Percentiles rank a stretch among this genome's conserved stretches.
Conservation (phyloP, 768 basidiomycete species). For the Favolaschia claudopus region DNA sequence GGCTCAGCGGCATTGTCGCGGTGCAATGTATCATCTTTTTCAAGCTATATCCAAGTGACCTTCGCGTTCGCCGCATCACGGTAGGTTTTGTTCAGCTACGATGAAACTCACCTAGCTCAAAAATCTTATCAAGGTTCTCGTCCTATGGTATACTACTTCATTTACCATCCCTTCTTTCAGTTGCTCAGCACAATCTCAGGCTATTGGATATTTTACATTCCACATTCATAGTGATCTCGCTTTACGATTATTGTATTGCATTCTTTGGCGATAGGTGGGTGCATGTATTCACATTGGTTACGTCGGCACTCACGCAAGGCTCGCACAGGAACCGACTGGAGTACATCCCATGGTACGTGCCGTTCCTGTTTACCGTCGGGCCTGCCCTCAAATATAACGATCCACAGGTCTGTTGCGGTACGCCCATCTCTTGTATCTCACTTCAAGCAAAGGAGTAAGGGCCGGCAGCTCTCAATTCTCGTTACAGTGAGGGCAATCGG, state of each 20-base stretch:
- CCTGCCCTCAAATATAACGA: no score
- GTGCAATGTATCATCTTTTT: conserved; percentile 28
- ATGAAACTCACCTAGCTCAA: no score
- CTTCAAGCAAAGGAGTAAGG: neutral
- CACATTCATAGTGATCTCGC: conserved; percentile 38
- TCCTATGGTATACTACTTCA: conserved; percentile 7
- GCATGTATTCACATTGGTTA: neutral
- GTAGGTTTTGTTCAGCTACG: conserved; percentile 7
- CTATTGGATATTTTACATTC: conserved; percentile 40
- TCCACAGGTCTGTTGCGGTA: conserved; percentile 22
- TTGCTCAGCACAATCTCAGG: conserved; percentile 18
- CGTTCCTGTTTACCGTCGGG: no score
- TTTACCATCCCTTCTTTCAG: neutral
- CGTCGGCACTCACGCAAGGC: neutral
- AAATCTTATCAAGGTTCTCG: neutral
- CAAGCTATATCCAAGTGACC: conserved; percentile 24
- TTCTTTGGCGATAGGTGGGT: conserved; percentile 38
- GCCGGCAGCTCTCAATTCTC: conserved; percentile 8
- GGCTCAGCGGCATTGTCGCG: conserved; percentile 27
- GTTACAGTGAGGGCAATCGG: conserved; percentile 13
- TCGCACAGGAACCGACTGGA: neutral
- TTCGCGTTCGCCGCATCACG: neutral
- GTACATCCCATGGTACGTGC: conserved; percentile 20
- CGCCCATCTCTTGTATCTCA: neutral
- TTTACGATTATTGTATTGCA: conserved; percentile 41